These are phyloP conservation scores for Cadophora sp. DNA, from an alignment of 2,329 filamentous ascomycete genomes.

Conservation along the genomic window DNA sequence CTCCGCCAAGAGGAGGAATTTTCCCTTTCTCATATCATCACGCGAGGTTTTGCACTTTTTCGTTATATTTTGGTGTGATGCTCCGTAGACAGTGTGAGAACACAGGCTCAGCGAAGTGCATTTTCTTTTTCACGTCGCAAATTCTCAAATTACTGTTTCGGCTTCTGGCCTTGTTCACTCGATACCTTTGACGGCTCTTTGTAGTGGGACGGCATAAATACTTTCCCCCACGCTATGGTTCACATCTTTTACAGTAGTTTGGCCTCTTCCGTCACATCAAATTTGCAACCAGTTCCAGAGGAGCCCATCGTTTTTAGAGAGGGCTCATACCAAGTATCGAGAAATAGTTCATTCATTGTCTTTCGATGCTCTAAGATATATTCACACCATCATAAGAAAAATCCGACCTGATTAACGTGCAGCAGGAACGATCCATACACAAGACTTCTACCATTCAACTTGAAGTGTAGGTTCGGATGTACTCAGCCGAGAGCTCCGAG, in stretches of 20 bases:
- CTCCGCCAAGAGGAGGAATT: not conserved
- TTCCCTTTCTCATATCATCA: not conserved
- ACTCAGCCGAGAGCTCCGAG: not conserved
- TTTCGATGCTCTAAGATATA: not conserved
- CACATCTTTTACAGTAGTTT: not conserved
- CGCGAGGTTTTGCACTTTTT: not conserved
- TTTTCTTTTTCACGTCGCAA: not conserved
- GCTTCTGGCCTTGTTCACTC: no score
- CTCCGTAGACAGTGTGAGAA: not conserved
- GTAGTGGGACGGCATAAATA: not conserved
- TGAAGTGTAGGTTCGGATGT: no score
- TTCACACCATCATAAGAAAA: not conserved
- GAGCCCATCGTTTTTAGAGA: not conserved
- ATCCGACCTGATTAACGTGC: not conserved
- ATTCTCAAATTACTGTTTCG: not conserved
- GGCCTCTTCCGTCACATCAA: not conserved
- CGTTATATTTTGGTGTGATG: not conserved
- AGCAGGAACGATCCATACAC: not conserved
- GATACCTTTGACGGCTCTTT: not conserved
- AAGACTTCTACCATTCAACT: no score
- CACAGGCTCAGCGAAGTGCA: not conserved
- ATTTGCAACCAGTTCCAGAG: no score
- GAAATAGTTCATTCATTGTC: not conserved
- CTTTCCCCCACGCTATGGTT: not conserved
- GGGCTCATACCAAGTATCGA: not conserved